phyloP scores from a whole-genome alignment of 2,329 filamentous ascomycete genomes.

The Periconia sp. region DNA sequence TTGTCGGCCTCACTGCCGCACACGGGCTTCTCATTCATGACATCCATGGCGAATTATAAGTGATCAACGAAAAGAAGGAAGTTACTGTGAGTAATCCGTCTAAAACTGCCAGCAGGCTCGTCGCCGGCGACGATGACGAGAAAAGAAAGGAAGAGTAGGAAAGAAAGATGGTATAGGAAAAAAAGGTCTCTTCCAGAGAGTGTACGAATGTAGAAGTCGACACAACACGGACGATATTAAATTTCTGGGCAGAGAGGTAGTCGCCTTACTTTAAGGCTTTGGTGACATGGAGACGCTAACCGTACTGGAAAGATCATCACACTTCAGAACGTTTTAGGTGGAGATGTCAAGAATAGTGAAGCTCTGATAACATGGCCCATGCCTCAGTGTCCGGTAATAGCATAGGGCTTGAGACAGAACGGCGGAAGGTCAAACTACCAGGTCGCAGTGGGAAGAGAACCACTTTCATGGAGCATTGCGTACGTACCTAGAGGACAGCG shows the following conservation, averaged over 20 bases:
- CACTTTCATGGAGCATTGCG: not conserved
- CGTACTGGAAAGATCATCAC: constrained; percentile 29
- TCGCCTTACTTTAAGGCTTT: constrained; percentile 30
- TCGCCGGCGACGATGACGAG: constrained; percentile 37
- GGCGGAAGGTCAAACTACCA: constrained; percentile 38
- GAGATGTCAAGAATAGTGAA: constrained; percentile 21
- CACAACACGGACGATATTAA: constrained; percentile 19
- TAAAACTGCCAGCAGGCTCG: constrained; percentile 34
- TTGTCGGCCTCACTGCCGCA: constrained; percentile 34
- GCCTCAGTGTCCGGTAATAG: constrained; percentile 28
- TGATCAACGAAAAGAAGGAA: constrained; percentile 15
- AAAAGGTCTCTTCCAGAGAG: constrained; percentile 38
- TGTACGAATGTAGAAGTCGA: constrained; percentile 19
- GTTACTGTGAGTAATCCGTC: constrained; percentile 13
- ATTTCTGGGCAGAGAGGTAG: constrained; percentile 34
- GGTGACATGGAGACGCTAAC: constrained; percentile 25
- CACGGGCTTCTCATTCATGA: constrained; percentile 32
- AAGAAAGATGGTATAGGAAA: constrained; percentile 14
- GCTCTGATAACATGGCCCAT: constrained; percentile 30
- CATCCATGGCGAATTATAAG: constrained; percentile 20
- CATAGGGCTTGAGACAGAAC: constrained; percentile 27
- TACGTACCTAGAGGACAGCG: constrained; percentile 10
- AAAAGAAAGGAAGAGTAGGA: constrained; percentile 14
- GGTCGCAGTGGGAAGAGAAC: constrained; percentile 14
- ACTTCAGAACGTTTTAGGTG: constrained; percentile 26